Base-by-base conservation (phyloP, 1,284 basidiomycete species). In the Fistulina hepatica region DNA sequence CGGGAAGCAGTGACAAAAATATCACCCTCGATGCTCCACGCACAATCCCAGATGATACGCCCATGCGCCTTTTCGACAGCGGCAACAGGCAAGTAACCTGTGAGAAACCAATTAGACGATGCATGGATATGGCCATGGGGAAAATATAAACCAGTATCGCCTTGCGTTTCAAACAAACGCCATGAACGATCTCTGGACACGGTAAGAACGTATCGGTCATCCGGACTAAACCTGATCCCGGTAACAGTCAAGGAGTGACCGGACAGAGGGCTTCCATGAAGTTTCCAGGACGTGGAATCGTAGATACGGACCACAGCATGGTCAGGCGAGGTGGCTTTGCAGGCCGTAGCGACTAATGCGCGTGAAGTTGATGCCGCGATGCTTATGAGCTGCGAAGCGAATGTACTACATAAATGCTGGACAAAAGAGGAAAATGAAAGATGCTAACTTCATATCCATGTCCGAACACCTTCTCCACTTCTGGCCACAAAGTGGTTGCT, bases 381-480 rank as follows among this genome's bases (percentile, higher is more conserved):
- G 0, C 82, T 73, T 37, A 90, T 81, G 4, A 81, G 81, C 85
- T 91, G 38, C 3, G 36, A 24, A 9, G 19, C 30, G 3, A 33
- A 26, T 28, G 32, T 27, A 38, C 34, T 22, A 39, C 44, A 43
- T 12, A 36, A 9, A 15, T 40, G n/a, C 12, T 26, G 33, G 20
- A 2, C 33, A 6, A 23, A 13, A 21, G 7, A 22, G 15, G 30
- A 16, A 9, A 44, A 34, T 46, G n/a, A 13, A 15, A 28, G 17
- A 47, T 54, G 41, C 46, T 90, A 83, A 90, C 83, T 71, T 98
- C 95, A 54, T 97, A 97, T 22, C 92, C 92, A 58, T 98, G 95
- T 1, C 94, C 95, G 56, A 97, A 99, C 2, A 99, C 67, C 57
- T 98, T 99, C 53, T 98, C 94, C 1, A 81, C 66, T 60, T 98